Evolutionary conservation across 768 basidiomycete genomes (phyloP), one percentile per base, ranked within the genome.

Genomic region (Phallus indusiatus): DNA sequence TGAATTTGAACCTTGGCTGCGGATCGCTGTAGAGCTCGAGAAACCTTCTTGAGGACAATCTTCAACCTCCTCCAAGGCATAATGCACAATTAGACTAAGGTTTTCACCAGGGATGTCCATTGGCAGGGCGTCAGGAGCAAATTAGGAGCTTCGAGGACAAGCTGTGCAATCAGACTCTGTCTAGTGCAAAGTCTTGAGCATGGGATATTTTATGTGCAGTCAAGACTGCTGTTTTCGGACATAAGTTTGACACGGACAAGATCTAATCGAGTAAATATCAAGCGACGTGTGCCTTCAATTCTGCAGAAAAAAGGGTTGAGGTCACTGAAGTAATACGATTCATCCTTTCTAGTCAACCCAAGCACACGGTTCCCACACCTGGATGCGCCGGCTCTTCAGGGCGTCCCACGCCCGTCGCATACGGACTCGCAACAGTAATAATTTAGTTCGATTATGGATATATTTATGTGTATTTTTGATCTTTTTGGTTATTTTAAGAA

Each of bases 101-200:
- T 59, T 59, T 59, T 59, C 57, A 28, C 36, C 24, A 5, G 57
- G 57, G 10, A 59, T n/a, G 28, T 36, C n/a, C 57, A 59, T 59
- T 22, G 42, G 42, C 12, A 42, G 42, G 12, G 42, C 4, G 42
- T 3, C 3, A 42, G n/a, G 12, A 28, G 7, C 28, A 28, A 28
- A 28, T 28, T 28, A 28, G 28, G 7, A 28, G 28, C n/a, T 28
- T 42, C n/a, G 42, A n/a, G 42, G 42, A 14, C 2, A 42, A 14
- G n/a, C 12, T 42, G 42, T 42, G 42, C 42, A 42, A 42, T 42
- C 42, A n/a, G 42, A 10, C 42, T 42, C 42, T 42, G 9, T 42
- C 16, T 37, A 37, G 16, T 8, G 9, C 16, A 16, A 37, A 8
- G 36, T 16, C 36, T 37, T 37, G 36, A 37, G 36, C 42, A 42